Evolutionary conservation across 257 asterid genomes (phyloP).

Genomic region (Przewalskia tangutica): DNA sequence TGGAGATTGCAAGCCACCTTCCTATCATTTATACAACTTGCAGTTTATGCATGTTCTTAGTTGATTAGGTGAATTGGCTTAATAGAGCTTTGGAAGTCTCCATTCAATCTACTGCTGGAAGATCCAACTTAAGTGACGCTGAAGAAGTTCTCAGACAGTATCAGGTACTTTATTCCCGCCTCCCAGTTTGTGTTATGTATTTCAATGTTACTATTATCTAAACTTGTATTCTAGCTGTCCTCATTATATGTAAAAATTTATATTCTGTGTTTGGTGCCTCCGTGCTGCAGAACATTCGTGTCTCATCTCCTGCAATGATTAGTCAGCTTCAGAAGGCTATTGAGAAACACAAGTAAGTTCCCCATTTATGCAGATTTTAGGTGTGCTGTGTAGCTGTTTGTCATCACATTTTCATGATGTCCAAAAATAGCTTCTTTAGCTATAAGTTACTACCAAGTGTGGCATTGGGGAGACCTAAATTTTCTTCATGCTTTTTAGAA

Average conservation of each 20-base stretch:
- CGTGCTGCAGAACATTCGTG: constrained; percentile 42
- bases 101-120: constrained; percentile 22
- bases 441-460: background rate
- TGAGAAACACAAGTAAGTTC: constrained; percentile 64
- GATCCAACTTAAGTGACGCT: constrained; percentile 41
- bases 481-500: background rate
- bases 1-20: constrained; percentile 42
- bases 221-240: background rate
- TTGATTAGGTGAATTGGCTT: constrained; percentile 62
- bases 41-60: constrained; percentile 34
- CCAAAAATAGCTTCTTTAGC: background rate
- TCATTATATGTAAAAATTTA: background rate
- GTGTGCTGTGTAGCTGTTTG: background rate
- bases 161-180: constrained; percentile 36
- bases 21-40: constrained; percentile 39
- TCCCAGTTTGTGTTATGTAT: background rate
- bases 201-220: background rate
- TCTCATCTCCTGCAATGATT: constrained; percentile 45
- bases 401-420: background rate
- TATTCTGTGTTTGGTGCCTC: background rate
- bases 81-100: constrained; percentile 59
- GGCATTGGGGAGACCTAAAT: background rate
- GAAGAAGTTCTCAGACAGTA: constrained; percentile 48
- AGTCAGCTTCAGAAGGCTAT: constrained; percentile 44
- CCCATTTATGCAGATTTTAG: background rate